These are phyloP conservation scores for Scedosporium aurantiacum DNA, from an alignment of 2,329 filamentous ascomycete species.

Conservation along the genomic window DNA sequence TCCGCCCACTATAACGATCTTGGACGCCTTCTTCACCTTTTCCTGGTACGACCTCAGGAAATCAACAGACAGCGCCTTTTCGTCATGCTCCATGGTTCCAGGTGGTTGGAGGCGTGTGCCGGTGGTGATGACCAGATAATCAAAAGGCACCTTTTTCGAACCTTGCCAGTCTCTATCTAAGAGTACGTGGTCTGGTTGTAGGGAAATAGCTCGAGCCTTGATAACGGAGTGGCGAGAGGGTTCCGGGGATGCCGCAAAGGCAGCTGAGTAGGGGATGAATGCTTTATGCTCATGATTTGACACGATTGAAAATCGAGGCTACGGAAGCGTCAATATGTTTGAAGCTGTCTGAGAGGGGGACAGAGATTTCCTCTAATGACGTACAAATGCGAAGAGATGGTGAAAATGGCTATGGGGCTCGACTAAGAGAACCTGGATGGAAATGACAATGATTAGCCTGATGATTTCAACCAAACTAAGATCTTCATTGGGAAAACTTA, in stretches of 20 bases:
- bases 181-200: conserved; percentile 20
- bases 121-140: conserved; percentile 7
- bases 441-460: neutral
- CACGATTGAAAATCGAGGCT: conserved; percentile 43
- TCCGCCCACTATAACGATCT: conserved; percentile 42
- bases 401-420: conserved; percentile 51
- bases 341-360: neutral
- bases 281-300: conserved; percentile 41
- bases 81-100: conserved; percentile 12
- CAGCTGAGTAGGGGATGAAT: conserved; percentile 45
- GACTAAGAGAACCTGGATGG: conserved; percentile 34
- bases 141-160: conserved; percentile 14
- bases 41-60: conserved; percentile 34
- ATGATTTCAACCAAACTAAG: neutral
- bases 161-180: conserved; percentile 11
- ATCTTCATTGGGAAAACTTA: neutral
- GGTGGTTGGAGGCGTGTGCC: neutral
- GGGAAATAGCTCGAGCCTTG: neutral
- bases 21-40: conserved; percentile 28
- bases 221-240: neutral
- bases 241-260: conserved; percentile 18
- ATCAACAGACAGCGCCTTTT: conserved; percentile 29
- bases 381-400: conserved; percentile 36
- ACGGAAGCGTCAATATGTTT: neutral
- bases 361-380: neutral